A percentile compares a stretch with the other conserved stretches of the same genome.
phyloP scores from a whole-genome alignment of 148 eudicot genomes.

The Simmondsia chinensis region DNA sequence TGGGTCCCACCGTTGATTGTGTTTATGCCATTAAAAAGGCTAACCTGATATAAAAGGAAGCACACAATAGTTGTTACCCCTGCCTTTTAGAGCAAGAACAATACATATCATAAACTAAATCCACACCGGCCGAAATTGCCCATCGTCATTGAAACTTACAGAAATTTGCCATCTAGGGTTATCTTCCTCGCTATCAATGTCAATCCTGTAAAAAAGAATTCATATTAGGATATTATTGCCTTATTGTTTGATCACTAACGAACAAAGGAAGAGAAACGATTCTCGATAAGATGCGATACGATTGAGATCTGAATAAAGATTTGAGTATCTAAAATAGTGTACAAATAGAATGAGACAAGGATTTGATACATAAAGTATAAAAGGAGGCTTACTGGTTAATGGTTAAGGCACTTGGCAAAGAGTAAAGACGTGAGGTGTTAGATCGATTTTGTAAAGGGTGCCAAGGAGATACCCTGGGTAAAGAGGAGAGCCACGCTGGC shows the following conservation, averaged over 20 bases:
- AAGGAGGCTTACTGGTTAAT: too few species aligned
- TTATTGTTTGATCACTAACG: background rate
- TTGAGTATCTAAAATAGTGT: too few species aligned
- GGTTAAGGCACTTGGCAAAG: too few species aligned
- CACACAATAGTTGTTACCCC: background rate
- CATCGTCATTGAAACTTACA: conserved; percentile 62
- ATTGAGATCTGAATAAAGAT: too few species aligned
- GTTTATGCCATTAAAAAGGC: conserved; percentile 84
- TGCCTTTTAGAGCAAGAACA: background rate
- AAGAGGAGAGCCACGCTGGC: too few species aligned
- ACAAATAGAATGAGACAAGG: too few species aligned
- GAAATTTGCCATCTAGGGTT: conserved; percentile 76
- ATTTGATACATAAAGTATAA: too few species aligned
- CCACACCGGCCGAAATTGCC: conserved; percentile 84
- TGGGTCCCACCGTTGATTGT: conserved; percentile 96
- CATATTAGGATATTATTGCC: background rate
- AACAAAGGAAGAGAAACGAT: background rate
- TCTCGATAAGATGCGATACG: too few species aligned
- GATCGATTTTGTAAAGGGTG: too few species aligned
- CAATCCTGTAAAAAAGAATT: conserved; percentile 28
- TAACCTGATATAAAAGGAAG: conserved; percentile 45
- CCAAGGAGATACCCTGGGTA: too few species aligned
- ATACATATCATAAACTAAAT: background rate
- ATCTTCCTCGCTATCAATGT: conserved; percentile 41
- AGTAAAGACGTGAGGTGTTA: too few species aligned